Conservation (phyloP, 305 asterid genomes). For the Fraxinus sp. region DNA sequence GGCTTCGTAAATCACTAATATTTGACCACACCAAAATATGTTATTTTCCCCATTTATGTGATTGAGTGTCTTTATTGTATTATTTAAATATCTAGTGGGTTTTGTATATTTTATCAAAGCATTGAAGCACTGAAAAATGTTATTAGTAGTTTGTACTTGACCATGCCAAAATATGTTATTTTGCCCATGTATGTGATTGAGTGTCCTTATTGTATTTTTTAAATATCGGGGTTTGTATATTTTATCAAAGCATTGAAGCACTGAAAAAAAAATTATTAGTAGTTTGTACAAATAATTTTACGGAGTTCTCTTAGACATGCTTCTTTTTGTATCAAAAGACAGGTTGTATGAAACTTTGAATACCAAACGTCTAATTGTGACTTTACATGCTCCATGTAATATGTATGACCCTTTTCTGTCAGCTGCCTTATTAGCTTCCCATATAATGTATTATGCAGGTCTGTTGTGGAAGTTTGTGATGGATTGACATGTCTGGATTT, state of each 20-base stretch:
- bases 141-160: not conserved
- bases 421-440: constrained; percentile 13
- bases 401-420: not conserved
- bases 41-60: not conserved
- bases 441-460: constrained; percentile 48
- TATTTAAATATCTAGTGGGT: not conserved
- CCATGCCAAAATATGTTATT: not conserved
- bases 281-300: not conserved
- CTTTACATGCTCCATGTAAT: constrained; percentile 4
- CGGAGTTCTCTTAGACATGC: not conserved
- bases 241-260: not conserved
- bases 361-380: constrained; percentile 9
- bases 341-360: not conserved
- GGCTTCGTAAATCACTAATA: not conserved
- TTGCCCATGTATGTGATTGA: not conserved
- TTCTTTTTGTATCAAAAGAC: not conserved
- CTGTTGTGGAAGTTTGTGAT: constrained; percentile 52
- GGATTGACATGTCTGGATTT: constrained; percentile 74
- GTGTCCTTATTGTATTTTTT: not conserved
- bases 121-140: not conserved
- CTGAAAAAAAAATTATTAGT: not conserved
- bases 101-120: not conserved
- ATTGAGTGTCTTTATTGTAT: not conserved
- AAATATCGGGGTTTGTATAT: not conserved
- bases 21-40: not conserved